phyloP scores from a whole-genome alignment of 768 basidiomycete species.

The Pisolithus albus region DNA sequence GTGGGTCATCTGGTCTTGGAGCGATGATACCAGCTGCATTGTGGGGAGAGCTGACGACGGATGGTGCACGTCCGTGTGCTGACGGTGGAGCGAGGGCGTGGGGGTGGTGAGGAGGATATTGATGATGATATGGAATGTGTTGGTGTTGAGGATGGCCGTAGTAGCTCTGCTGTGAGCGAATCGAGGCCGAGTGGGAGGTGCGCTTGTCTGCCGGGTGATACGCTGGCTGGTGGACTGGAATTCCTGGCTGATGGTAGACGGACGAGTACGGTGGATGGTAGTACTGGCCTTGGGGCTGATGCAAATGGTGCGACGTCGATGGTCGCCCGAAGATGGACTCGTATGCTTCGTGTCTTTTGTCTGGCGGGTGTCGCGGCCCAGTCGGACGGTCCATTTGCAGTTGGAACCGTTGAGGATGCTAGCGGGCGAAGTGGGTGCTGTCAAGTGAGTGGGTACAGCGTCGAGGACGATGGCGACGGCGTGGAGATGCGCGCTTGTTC shows the following conservation, averaged over 20 bases:
- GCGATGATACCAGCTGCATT: constrained; percentile 36
- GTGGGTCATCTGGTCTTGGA: constrained; percentile 43
- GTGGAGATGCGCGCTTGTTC: too few species aligned
- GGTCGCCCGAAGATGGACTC: constrained; percentile 85
- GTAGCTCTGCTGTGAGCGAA: constrained; percentile 25
- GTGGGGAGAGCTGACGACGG: constrained; percentile 39
- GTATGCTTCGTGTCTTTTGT: constrained; percentile 77
- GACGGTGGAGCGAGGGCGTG: constrained; percentile 34
- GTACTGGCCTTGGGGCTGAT: constrained; percentile 3
- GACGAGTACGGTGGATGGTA: constrained; percentile 12
- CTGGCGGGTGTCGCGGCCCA: constrained; percentile 50
- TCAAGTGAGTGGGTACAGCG: too few species aligned
- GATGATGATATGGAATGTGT: constrained; percentile 10
- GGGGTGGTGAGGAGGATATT: constrained; percentile 15
- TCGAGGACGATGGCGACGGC: too few species aligned
- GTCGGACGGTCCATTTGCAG: constrained; percentile 43
- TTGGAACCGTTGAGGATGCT: too few species aligned
- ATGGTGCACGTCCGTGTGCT: constrained; percentile 41
- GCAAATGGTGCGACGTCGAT: constrained; percentile 46
- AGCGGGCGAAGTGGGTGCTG: too few species aligned
- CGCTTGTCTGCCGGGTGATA: constrained; percentile 39
- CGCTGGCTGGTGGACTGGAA: constrained; percentile 30
- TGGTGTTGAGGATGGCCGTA: constrained; percentile 16
- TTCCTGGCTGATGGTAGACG: constrained; percentile 15
- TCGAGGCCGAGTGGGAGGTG: constrained; percentile 38